Evolutionary conservation across 2,329 filamentous ascomycete species (phyloP).

Genomic region (Botrytis medusae): DNA sequence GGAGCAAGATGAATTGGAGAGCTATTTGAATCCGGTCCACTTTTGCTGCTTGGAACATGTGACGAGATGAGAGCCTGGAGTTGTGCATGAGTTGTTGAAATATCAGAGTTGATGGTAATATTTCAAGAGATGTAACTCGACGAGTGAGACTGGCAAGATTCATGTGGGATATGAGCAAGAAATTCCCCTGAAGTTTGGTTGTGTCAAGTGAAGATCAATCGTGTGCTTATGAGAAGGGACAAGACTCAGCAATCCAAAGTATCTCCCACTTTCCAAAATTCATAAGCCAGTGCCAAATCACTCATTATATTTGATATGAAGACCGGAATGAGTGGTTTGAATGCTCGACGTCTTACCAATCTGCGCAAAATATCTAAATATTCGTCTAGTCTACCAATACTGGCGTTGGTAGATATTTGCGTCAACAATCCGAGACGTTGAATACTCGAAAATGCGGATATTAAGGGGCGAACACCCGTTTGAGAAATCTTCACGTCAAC

Average conservation of each 20-base stretch:
- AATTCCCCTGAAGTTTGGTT: too few relatives aligned
- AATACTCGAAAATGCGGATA: background rate
- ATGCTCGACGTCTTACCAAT: background rate
- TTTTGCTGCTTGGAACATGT: background rate
- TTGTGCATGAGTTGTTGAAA: background rate
- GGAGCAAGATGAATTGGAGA: background rate
- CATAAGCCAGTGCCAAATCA: background rate
- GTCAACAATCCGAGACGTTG: background rate
- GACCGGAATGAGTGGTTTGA: fast-evolving
- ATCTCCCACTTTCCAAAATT: background rate
- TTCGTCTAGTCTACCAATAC: background rate
- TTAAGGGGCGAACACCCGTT: background rate
- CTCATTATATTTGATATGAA: background rate
- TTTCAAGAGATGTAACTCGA: background rate
- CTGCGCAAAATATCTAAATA: background rate
- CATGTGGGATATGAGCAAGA: too few relatives aligned
- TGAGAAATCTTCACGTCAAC: background rate
- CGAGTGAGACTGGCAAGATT: fast-evolving
- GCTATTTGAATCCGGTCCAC: background rate
- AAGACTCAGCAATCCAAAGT: background rate
- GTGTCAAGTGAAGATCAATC: too few relatives aligned
- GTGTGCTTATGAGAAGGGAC: too few relatives aligned
- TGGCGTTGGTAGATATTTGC: background rate
- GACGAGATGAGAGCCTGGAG: background rate
- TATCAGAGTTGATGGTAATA: background rate